A percentile compares a stretch with the other conserved stretches of the same genome.
These are phyloP conservation scores for Apodospora peruviana DNA, from an alignment of 495 filamentous ascomycete species.

Conservation along the genomic window DNA sequence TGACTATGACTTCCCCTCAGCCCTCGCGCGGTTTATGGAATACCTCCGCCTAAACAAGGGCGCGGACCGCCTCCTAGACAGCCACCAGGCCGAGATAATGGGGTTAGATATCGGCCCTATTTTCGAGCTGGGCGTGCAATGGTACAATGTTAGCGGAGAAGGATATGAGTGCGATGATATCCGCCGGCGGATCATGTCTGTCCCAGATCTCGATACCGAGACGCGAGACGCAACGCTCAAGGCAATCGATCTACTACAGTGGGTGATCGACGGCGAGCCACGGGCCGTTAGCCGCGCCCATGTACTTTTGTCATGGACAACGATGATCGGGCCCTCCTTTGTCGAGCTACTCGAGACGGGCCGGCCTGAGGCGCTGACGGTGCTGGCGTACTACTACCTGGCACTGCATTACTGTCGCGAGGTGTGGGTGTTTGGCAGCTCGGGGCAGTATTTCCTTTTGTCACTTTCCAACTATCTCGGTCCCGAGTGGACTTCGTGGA, in stretches of 20 bases:
- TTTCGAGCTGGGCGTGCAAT: no score
- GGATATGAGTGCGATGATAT: constrained; percentile 24
- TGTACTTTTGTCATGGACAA: constrained; percentile 16
- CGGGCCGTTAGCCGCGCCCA: constrained; percentile 11
- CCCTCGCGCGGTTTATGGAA: constrained; percentile 35
- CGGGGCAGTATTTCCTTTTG: constrained; percentile 20
- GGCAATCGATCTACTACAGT: constrained; percentile 20
- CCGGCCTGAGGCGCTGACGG: constrained; percentile 21
- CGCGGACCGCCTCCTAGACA: constrained; percentile 25
- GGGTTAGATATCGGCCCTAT: constrained; percentile 19
- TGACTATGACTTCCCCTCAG: constrained; percentile 26
- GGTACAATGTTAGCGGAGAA: constrained; percentile 1
- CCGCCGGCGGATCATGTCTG: constrained; percentile 3
- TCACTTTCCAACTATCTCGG: constrained; percentile 16
- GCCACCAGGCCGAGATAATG: constrained; percentile 15
- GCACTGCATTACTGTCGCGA: constrained; percentile 17
- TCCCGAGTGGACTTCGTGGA: constrained; percentile 23
- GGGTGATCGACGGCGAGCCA: constrained; percentile 18
- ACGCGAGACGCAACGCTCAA: constrained; percentile 1
- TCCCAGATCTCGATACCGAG: background rate
- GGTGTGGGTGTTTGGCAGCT: constrained; percentile 19
- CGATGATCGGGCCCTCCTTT: constrained; percentile 16
- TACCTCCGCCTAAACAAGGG: constrained; percentile 42
- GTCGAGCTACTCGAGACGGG: constrained; percentile 17
- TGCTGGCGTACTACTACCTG: constrained; percentile 27